Percentiles rank a stretch among this genome's conserved stretches.
Evolutionary conservation across 1,284 basidiomycete genomes (phyloP).

Genomic region (Boletus holoroseus): DNA sequence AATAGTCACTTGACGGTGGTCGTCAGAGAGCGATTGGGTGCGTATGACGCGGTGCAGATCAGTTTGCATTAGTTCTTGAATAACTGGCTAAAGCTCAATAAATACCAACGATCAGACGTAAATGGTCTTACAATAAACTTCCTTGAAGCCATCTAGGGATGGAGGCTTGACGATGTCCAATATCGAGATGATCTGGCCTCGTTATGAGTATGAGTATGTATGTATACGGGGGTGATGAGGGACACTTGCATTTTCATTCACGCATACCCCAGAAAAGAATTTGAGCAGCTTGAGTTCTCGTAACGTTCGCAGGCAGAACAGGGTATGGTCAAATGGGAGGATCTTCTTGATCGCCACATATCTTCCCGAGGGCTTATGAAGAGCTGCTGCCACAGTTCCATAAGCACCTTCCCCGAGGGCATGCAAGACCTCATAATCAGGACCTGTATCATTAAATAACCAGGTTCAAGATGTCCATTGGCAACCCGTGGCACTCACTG

Average conservation of each 20-base stretch:
- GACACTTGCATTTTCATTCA: constrained; percentile 67
- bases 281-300: constrained; percentile 77
- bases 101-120: not conserved
- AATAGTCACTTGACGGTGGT: constrained; percentile 71
- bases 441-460: constrained; percentile 40
- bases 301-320: constrained; percentile 74
- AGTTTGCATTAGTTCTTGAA: constrained; percentile 89
- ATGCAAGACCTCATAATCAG: constrained; percentile 72
- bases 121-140: constrained; percentile 64
- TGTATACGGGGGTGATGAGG: not conserved
- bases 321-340: constrained; percentile 78
- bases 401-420: constrained; percentile 75
- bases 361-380: constrained; percentile 57
- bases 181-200: constrained; percentile 71
- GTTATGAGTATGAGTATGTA: not conserved
- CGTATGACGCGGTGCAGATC: constrained; percentile 88
- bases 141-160: constrained; percentile 73
- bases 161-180: constrained; percentile 81
- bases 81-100: constrained; percentile 43
- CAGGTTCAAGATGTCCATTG: constrained; percentile 8
- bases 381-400: constrained; percentile 65
- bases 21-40: constrained; percentile 82
- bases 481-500: constrained; percentile 37
- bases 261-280: constrained; percentile 77
- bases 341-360: constrained; percentile 82